phyloP scores from a whole-genome alignment of 2,329 filamentous ascomycete species.

The Chaetomium sp. region DNA sequence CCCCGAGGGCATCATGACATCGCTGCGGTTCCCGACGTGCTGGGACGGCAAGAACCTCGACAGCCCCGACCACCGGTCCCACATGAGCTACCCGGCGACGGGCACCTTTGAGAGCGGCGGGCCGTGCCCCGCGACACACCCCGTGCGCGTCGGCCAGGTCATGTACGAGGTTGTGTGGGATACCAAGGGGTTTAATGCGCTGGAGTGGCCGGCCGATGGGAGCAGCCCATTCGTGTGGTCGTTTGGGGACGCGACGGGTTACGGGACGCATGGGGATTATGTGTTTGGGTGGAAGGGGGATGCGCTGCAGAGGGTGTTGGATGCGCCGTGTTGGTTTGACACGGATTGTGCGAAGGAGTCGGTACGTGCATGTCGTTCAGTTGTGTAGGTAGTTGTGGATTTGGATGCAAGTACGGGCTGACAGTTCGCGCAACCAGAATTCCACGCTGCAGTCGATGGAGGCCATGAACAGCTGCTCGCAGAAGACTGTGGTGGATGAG shows the following conservation, averaged over 20 bases:
- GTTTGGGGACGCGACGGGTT: conserved; percentile 8
- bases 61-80: conserved; percentile 37
- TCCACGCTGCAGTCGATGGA: conserved; percentile 9
- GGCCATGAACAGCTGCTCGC: neutral
- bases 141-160: conserved; percentile 1
- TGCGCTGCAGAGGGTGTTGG: conserved; percentile 8
- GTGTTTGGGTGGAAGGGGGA: conserved; percentile 12
- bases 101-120: conserved; percentile 14
- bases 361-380: neutral
- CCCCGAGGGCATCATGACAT: conserved; percentile 11
- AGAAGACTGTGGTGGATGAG: neutral
- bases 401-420: neutral
- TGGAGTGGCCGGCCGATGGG: conserved; percentile 7
- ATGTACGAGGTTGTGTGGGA: conserved; percentile 10
- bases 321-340: conserved; percentile 13
- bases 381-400: neutral
- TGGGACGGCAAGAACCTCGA: conserved; percentile 54
- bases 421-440: neutral
- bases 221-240: conserved; percentile 9
- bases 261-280: conserved; percentile 8
- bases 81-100: conserved; percentile 31
- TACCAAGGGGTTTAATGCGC: neutral
- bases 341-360: conserved; percentile 6
- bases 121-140: neutral
- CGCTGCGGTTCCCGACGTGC: conserved; percentile 37